Evolutionary conservation across 139 green algal species (phyloP), one percentile per base, ranked within the genome.

Genomic region (Raphidocelis subcapitata): DNA sequence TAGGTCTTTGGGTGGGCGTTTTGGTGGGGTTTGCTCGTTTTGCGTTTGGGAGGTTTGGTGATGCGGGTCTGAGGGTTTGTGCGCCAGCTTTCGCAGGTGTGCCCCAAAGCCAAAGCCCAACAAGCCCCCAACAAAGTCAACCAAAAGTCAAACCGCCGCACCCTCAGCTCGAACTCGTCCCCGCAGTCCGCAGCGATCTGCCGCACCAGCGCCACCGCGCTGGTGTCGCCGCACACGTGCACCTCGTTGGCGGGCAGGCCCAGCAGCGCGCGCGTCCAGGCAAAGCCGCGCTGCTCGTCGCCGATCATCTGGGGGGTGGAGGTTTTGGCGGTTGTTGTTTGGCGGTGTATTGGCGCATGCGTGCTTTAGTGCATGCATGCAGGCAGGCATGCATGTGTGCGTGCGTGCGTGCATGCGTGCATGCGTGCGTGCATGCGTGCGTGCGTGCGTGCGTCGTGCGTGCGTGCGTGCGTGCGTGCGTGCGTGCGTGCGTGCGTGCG

Each of bases 141-240:
- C 37, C 35, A 4, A 36, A 36, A 66, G 8, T n/a, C 12, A 66
- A 24, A 66, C 33, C 26, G 41, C 8, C 41, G 41, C 41, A 49
- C 41, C 28, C 62, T 51, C 51, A 78, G 72, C 36, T 78, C 72
- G 41, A 97, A 82, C 32, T 73, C 61, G 60, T 97, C 92, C 0
- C 80, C 84, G 62, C 84, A 91, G 51, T 92, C 60, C 8, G 61
- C 44, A 1, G 60, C 70, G 46, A 96, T 73, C 44, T 64, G 55
- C 24, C 75, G 62, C 52, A 99, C 82, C 62, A 99, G 76, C 2
- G 68, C 66, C 70, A 99, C 74, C 28, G 82, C 91, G 28, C 81
- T 91, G 18, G 82, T 81, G 77, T 98, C 94, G 2, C 96, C 96
- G 64, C 95, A 99, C 41, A 99, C 72, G 80, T 99, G 96, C 29